These are phyloP conservation scores for Trematosphaeria pertusa DNA, from an alignment of 2,329 filamentous ascomycete species.

Conservation along the genomic window DNA sequence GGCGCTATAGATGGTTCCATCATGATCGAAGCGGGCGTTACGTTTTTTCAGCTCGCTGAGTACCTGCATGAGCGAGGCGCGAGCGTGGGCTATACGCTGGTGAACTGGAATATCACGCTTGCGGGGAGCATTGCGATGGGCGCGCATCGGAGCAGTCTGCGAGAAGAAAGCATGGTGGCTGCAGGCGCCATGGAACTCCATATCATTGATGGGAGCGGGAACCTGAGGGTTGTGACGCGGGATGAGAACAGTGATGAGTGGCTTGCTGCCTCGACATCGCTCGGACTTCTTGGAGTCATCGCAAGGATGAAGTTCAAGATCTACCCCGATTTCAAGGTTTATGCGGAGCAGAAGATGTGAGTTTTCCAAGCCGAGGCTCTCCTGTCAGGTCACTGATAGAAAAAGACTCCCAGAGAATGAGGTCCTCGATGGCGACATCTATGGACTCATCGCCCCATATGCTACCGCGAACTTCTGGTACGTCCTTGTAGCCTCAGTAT, in stretches of 20 bases:
- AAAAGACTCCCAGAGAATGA: conserved; percentile 52
- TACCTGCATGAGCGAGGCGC: conserved; percentile 57
- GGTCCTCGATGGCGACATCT: conserved; percentile 59
- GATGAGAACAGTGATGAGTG: conserved; percentile 57
- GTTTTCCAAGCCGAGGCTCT: too few species aligned
- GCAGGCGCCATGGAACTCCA: conserved; percentile 58
- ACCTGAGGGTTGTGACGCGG: conserved; percentile 51
- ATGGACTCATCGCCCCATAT: conserved; percentile 58
- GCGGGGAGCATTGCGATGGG: conserved; percentile 62
- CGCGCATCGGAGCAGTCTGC: conserved; percentile 57
- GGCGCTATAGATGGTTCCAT: conserved; percentile 51
- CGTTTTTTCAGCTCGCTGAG: conserved; percentile 57
- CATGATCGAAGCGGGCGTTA: conserved; percentile 60
- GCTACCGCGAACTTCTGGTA: conserved; percentile 61
- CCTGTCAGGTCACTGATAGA: too few species aligned
- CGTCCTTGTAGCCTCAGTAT: too few species aligned
- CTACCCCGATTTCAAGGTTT: conserved; percentile 61
- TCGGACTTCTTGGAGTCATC: conserved; percentile 59
- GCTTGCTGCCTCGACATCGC: conserved; percentile 60
- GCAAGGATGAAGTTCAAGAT: conserved; percentile 58
- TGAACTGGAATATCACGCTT: conserved; percentile 63
- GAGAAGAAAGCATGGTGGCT: conserved; percentile 59
- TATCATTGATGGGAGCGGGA: conserved; percentile 58
- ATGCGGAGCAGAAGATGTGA: conserved; percentile 58
- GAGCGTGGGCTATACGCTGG: conserved; percentile 58